These are phyloP conservation scores for Calonectria hawksworthii DNA, from an alignment of 2,329 filamentous ascomycete species.

Conservation along the genomic window DNA sequence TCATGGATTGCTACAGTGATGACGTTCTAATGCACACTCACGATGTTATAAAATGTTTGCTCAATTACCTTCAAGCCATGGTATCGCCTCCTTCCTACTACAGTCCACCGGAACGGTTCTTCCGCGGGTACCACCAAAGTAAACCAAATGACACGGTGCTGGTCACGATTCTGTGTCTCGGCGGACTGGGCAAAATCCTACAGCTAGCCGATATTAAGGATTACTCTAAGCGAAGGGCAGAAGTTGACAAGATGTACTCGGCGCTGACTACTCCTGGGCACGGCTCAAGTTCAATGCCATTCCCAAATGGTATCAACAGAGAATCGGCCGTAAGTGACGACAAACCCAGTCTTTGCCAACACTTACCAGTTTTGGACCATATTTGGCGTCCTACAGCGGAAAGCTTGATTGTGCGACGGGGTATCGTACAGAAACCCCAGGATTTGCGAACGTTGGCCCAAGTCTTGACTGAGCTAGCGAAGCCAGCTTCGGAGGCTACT, in stretches of 20 bases:
- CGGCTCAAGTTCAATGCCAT: background rate
- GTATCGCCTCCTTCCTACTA: background rate
- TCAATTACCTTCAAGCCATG: background rate
- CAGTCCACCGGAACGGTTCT: background rate
- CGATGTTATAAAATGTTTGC: background rate
- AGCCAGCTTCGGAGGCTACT: background rate
- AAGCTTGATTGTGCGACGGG: background rate
- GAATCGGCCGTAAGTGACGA: background rate
- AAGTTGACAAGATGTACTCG: background rate
- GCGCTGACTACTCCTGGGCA: background rate
- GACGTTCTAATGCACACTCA: background rate
- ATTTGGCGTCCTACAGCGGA: background rate
- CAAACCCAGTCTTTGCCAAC: background rate
- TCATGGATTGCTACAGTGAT: background rate
- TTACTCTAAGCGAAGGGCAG: background rate
- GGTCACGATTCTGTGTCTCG: background rate
- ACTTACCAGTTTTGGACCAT: background rate
- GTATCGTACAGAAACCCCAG: background rate
- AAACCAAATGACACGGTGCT: background rate
- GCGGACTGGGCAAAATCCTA: background rate
- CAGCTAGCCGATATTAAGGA: background rate
- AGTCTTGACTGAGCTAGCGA: background rate
- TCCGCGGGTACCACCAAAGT: background rate
- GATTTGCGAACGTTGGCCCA: background rate
- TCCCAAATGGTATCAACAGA: background rate